These are phyloP conservation scores for Tausonia pullulans DNA, from an alignment of 1,284 basidiomycete species.

Conservation along the genomic window DNA sequence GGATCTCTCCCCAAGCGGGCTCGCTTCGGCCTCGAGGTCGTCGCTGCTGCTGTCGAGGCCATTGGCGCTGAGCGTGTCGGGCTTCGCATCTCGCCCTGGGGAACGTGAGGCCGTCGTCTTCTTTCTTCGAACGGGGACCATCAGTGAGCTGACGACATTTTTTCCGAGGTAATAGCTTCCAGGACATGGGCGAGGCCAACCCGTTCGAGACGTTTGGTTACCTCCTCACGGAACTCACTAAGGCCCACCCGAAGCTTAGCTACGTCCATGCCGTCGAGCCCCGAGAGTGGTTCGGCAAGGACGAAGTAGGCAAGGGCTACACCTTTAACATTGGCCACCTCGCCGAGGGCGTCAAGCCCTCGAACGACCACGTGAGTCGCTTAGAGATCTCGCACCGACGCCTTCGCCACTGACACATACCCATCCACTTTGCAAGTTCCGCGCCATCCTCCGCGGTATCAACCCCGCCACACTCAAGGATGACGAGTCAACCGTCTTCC, in stretches of 20 bases:
- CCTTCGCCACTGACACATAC: not conserved
- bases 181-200: constrained; percentile 35
- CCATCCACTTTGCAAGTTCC: constrained; percentile 7
- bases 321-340: constrained; percentile 13
- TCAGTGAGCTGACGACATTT: not conserved
- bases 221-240: constrained; percentile 26
- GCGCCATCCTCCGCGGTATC: constrained; percentile 20
- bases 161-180: not conserved
- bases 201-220: constrained; percentile 35
- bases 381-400: not conserved
- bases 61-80: constrained; percentile 43
- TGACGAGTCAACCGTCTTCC: constrained; percentile 17
- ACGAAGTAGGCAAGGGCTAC: constrained; percentile 3
- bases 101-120: not conserved
- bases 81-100: constrained; percentile 41
- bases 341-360: constrained; percentile 19
- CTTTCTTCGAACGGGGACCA: not conserved
- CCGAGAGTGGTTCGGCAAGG: constrained; percentile 21
- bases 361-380: constrained; percentile 17
- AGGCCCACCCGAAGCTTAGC: constrained; percentile 42
- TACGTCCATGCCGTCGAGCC: constrained; percentile 49
- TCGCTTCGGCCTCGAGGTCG: constrained; percentile 44
- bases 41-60: constrained; percentile 41
- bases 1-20: constrained; percentile 46
- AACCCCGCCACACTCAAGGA: constrained; percentile 11